A percentile compares a stretch with the other conserved stretches of the same genome.
These are phyloP conservation scores for Lumnitzera littorea DNA, from an alignment of 345 rosid genomes.

Conservation along the genomic window DNA sequence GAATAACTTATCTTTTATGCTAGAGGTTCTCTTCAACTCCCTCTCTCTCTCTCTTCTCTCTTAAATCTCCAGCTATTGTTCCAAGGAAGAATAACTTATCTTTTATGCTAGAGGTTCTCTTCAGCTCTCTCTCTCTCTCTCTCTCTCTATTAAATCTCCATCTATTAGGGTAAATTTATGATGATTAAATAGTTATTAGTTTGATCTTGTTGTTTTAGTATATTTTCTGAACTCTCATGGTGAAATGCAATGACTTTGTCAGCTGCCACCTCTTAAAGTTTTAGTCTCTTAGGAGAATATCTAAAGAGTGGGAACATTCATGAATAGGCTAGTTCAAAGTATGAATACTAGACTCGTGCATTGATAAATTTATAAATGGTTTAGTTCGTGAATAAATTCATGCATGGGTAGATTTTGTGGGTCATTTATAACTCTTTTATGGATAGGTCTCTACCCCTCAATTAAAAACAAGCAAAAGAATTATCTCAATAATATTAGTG, in stretches of 20 bases:
- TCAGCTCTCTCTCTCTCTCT: neutral
- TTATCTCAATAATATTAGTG: neutral
- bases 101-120: slow-evolving; percentile 72
- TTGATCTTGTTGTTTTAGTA: neutral
- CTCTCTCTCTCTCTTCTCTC: neutral
- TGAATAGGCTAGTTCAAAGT: too few relatives aligned
- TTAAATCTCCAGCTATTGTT: slow-evolving; percentile 34
- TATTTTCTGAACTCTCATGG: neutral
- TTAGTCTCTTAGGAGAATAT: too few relatives aligned
- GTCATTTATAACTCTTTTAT: too few relatives aligned
- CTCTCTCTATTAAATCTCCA: neutral
- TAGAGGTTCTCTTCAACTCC: slow-evolving; percentile 42
- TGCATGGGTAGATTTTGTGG: too few relatives aligned
- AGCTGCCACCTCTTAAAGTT: too few relatives aligned
- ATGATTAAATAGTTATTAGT: neutral
- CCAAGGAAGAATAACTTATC: slow-evolving; percentile 36
- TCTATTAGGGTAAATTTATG: neutral
- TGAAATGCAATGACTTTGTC: neutral
- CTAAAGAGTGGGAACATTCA: too few relatives aligned
- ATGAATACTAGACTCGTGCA: too few relatives aligned
- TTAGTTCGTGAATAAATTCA: too few relatives aligned
- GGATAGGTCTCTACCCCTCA: too few relatives aligned
- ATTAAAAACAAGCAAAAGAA: too few relatives aligned
- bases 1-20: slow-evolving; percentile 53
- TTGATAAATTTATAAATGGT: too few relatives aligned